Percentiles rank a stretch among this genome's conserved stretches.
Evolutionary conservation across 768 basidiomycete genomes (phyloP).

Genomic region (Tulasnella sp.): DNA sequence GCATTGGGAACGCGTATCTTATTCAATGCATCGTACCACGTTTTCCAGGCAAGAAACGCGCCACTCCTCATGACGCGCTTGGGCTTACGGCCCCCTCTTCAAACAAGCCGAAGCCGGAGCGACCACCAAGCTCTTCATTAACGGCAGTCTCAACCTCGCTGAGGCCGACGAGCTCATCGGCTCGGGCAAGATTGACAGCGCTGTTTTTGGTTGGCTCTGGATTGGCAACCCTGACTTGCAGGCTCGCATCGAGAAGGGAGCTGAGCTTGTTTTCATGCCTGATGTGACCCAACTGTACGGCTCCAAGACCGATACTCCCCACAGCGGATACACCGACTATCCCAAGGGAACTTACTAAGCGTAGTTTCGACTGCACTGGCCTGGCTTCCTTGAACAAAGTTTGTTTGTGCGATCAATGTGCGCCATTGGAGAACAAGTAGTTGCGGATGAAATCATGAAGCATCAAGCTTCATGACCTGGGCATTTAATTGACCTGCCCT

Average conservation of each 20-base stretch:
- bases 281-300: not conserved
- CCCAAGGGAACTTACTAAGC: not conserved
- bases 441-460: no score
- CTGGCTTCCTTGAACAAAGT: not conserved
- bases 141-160: not conserved
- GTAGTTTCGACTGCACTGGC: not conserved
- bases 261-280: not conserved
- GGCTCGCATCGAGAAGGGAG: not conserved
- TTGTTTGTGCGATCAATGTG: no score
- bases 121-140: not conserved
- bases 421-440: no score
- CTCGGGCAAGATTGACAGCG: not conserved
- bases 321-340: not conserved
- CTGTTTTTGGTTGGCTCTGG: not conserved
- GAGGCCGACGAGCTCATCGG: not conserved
- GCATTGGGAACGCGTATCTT: not conserved
- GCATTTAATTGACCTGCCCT: no score
- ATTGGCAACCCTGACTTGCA: slow-evolving; percentile 8
- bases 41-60: not conserved
- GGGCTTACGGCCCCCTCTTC: not conserved
- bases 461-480: no score
- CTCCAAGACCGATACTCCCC: not conserved
- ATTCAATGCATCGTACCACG: no score
- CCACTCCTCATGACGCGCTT: not conserved
- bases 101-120: slow-evolving; percentile 31